phyloP scores from a whole-genome alignment of 352 stramenopile genomes.

The Elongisporangium prolatum region DNA sequence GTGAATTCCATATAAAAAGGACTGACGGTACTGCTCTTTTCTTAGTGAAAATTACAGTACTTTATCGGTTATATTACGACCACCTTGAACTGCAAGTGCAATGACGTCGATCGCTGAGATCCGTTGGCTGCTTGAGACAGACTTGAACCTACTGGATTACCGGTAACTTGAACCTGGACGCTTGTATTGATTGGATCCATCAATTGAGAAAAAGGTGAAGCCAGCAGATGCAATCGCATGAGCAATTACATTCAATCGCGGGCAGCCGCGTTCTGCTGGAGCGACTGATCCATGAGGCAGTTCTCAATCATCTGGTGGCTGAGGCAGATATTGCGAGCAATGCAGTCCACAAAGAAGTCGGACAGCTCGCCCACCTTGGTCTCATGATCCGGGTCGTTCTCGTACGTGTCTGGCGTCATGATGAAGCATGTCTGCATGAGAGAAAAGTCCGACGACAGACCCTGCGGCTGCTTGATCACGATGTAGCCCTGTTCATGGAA shows the following conservation, averaged over 20 bases:
- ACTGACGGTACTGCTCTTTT: neutral
- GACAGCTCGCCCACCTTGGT: constrained; percentile 25
- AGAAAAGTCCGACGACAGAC: constrained; percentile 24
- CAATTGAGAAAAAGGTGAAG: neutral
- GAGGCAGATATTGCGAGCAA: constrained; percentile 26
- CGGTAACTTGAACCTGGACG: neutral
- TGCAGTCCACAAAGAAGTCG: constrained; percentile 33
- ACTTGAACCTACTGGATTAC: too few relatives aligned
- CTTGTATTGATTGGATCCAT: neutral
- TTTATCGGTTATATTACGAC: neutral
- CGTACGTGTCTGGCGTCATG: constrained; percentile 41
- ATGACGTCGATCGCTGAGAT: neutral
- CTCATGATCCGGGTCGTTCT: constrained; percentile 43
- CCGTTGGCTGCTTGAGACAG: too few relatives aligned
- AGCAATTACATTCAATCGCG: neutral
- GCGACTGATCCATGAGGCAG: constrained; percentile 34
- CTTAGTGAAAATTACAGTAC: too few relatives aligned
- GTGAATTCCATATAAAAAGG: neutral
- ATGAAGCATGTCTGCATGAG: constrained; percentile 55
- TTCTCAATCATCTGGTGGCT: constrained; percentile 54
- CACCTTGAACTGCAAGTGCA: neutral
- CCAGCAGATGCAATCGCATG: neutral
- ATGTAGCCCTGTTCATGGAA: constrained; percentile 60
- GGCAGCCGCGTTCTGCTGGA: constrained; percentile 3
- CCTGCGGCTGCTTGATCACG: constrained; percentile 32